phyloP scores from a whole-genome alignment of 2,329 filamentous ascomycete genomes.

The Tolypocladium endophyticum region DNA sequence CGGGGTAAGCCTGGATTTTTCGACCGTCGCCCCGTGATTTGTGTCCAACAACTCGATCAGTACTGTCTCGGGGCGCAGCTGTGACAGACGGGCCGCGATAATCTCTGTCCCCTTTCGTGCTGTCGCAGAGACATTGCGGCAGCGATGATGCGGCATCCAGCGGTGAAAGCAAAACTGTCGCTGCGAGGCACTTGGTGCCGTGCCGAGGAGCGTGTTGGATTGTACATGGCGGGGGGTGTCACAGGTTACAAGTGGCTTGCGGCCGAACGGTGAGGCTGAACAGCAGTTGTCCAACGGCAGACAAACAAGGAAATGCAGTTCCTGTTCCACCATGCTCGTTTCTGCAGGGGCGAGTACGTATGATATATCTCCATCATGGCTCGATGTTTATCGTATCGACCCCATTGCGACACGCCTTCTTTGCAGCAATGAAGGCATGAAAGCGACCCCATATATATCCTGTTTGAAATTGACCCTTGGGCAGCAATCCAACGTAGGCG shows the following conservation, averaged over 20 bases:
- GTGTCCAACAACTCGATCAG: background rate
- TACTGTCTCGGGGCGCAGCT: background rate
- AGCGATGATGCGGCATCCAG: background rate
- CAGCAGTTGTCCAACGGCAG: background rate
- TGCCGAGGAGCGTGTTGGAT: background rate
- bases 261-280: conserved; percentile 2
- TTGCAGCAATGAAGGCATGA: background rate
- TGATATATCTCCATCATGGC: background rate
- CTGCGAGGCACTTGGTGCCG: background rate
- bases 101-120: background rate
- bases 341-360: background rate
- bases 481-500: background rate
- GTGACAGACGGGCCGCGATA: background rate
- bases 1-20: background rate
- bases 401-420: background rate
- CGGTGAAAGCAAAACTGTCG: background rate
- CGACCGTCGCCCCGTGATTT: background rate
- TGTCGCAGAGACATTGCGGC: background rate
- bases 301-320: background rate
- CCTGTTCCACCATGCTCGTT: background rate
- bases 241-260: background rate
- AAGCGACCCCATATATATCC: too few relatives aligned
- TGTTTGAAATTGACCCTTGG: background rate
- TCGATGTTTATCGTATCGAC: background rate
- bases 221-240: background rate